Evolutionary conservation across 495 filamentous ascomycete genomes (phyloP).

Genomic region (Lepraria neglecta): DNA sequence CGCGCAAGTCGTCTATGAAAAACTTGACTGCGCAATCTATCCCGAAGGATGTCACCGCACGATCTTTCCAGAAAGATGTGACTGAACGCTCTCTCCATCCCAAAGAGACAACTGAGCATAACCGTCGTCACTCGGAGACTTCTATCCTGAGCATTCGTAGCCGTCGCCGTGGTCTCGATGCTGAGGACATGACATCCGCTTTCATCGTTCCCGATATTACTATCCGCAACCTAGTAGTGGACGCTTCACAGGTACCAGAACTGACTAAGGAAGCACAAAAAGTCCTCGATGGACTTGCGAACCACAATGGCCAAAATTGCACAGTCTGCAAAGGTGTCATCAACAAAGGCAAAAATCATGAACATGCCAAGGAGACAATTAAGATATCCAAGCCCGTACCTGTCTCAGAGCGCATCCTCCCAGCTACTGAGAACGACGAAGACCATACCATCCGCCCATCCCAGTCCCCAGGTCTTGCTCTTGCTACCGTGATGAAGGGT

Average conservation of each 20-base stretch:
- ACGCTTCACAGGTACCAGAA: constrained; percentile 31
- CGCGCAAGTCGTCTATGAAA: constrained; percentile 46
- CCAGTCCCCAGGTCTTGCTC: constrained; percentile 63
- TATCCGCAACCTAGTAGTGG: constrained; percentile 37
- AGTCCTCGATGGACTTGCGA: constrained; percentile 51
- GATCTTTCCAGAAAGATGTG: neutral
- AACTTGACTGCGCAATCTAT: constrained; percentile 22
- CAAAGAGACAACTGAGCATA: constrained; percentile 15
- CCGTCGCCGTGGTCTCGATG: constrained; percentile 23
- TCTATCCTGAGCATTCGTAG: constrained; percentile 26
- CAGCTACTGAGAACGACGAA: constrained; percentile 48
- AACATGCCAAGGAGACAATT: constrained; percentile 47
- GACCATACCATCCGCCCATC: constrained; percentile 74
- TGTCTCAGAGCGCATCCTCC: constrained; percentile 59
- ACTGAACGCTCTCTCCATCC: constrained; percentile 4
- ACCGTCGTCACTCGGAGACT: constrained; percentile 46
- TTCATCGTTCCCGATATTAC: constrained; percentile 70
- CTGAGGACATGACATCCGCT: constrained; percentile 72
- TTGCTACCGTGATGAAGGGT: constrained; percentile 72
- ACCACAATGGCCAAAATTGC: constrained; percentile 66
- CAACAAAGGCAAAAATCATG: constrained; percentile 31
- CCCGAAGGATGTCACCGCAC: constrained; percentile 30
- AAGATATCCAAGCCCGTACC: constrained; percentile 62
- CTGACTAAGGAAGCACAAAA: constrained; percentile 49
- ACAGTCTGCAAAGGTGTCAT: constrained; percentile 58